phyloP scores from a whole-genome alignment of 2,329 filamentous ascomycete species.

The Ceratocystis diversiconidia region DNA sequence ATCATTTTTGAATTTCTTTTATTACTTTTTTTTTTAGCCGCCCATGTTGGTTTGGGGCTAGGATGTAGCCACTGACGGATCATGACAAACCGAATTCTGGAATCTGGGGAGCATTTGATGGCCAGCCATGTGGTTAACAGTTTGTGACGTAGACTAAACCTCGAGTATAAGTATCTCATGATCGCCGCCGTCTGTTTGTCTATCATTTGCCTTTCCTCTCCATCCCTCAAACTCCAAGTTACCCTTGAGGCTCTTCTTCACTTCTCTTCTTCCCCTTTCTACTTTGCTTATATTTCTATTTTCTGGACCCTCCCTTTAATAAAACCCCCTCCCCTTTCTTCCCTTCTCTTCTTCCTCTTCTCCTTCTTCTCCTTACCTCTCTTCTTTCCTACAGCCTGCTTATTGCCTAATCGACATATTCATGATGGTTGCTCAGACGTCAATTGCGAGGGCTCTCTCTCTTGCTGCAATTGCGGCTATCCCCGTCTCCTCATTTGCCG shows the following conservation, averaged over 20 bases:
- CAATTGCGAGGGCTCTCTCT: conserved; percentile 5
- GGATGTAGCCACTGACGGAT: not conserved
- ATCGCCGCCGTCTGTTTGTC: not conserved
- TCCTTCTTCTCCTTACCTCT: conserved; percentile 3
- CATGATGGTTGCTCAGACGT: conserved; percentile 13
- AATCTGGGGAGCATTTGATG: not conserved
- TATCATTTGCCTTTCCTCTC: not conserved
- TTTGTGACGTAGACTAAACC: not conserved
- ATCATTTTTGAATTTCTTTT: not conserved
- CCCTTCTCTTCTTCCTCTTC: not conserved
- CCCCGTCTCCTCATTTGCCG: not conserved
- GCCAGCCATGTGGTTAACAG: not conserved
- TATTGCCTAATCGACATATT: not conserved
- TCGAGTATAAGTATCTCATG: not conserved
- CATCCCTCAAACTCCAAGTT: not conserved
- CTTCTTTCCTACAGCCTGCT: not conserved
- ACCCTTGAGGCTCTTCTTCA: not conserved
- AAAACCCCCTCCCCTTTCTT: not conserved
- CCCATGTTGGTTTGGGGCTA: not conserved
- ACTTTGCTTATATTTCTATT: not conserved
- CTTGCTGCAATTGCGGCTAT: conserved; percentile 9
- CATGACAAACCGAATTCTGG: not conserved
- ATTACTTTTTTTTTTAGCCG: not conserved
- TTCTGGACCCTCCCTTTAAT: not conserved
- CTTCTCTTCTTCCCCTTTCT: not conserved